These are phyloP conservation scores for Uronychia setigera DNA, from an alignment of 73 alveolate species.

Conservation along the genomic window DNA sequence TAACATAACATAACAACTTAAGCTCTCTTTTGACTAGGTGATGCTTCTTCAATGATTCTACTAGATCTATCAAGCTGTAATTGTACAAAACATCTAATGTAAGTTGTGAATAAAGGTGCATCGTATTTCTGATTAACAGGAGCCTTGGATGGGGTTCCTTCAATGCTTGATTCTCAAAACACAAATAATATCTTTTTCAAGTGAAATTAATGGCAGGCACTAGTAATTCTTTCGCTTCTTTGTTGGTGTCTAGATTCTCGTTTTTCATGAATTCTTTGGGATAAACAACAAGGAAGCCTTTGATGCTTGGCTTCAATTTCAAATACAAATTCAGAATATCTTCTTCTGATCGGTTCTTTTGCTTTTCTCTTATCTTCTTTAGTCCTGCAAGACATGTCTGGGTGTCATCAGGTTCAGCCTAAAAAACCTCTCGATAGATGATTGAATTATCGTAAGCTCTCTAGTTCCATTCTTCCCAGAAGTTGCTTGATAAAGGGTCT, in stretches of 20 bases:
- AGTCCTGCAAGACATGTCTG: slow-evolving; percentile 50
- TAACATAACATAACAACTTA: too few relatives aligned
- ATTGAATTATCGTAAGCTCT: slow-evolving; percentile 75
- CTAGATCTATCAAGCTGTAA: slow-evolving; percentile 21
- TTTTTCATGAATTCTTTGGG: not conserved
- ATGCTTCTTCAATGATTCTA: slow-evolving; percentile 29
- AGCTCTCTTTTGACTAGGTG: slow-evolving; percentile 43
- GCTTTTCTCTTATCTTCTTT: slow-evolving; percentile 39
- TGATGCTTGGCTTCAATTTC: slow-evolving; percentile 13
- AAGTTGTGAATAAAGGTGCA: slow-evolving; percentile 10
- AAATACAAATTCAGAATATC: slow-evolving; percentile 28
- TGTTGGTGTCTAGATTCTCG: not conserved
- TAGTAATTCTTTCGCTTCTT: not conserved
- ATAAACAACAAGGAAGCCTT: slow-evolving; percentile 52
- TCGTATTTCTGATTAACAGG: not conserved
- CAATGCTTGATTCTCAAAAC: too few relatives aligned
- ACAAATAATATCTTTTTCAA: too few relatives aligned
- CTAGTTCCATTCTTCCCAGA: slow-evolving; percentile 53
- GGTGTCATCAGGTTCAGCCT: slow-evolving; percentile 90
- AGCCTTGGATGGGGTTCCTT: not conserved
- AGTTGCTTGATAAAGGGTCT: slow-evolving; percentile 77
- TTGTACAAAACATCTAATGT: too few relatives aligned
- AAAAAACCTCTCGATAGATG: slow-evolving; percentile 77
- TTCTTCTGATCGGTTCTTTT: slow-evolving; percentile 27
- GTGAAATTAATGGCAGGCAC: too few relatives aligned